Evolutionary conservation across 495 filamentous ascomycete species (phyloP).

Genomic region (Platismatia glauca): DNA sequence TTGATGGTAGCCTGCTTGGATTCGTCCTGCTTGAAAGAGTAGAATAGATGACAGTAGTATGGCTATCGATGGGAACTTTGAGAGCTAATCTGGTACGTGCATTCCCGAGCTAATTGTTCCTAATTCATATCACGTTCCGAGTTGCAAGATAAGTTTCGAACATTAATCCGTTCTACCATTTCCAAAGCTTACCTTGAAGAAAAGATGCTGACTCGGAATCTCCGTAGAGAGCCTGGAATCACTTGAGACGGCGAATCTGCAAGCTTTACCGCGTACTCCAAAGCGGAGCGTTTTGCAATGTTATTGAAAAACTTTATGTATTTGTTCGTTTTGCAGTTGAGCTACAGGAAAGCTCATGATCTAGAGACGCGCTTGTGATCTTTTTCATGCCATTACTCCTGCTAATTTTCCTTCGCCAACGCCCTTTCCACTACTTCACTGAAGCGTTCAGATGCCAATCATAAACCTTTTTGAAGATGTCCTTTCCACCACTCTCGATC

Average conservation of each 20-base stretch:
- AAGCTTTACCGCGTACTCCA: background rate
- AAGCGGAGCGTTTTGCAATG: background rate
- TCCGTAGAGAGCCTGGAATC: conserved; percentile 29
- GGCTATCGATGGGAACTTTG: conserved; percentile 46
- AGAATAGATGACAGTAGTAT: conserved; percentile 17
- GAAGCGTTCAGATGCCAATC: conserved; percentile 48
- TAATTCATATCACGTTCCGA: background rate
- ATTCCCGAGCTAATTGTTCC: background rate
- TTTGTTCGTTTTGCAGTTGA: background rate
- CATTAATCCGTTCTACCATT: too few relatives aligned
- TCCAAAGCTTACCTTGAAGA: background rate
- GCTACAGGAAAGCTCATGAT: background rate
- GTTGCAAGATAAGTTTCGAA: background rate
- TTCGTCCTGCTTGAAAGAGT: conserved; percentile 16
- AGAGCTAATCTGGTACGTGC: conserved; percentile 45
- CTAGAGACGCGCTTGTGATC: background rate
- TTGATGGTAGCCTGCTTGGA: conserved; percentile 42
- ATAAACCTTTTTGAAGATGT: conserved; percentile 71
- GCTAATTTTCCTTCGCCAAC: background rate
- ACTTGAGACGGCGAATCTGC: background rate
- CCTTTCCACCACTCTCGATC: conserved; percentile 67
- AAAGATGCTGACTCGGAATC: background rate
- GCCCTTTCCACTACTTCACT: background rate
- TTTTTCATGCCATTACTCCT: background rate
- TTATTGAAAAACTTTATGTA: background rate